Base-by-base conservation (phyloP, 768 basidiomycete genomes). In the Phlegmacium glaucopus region DNA sequence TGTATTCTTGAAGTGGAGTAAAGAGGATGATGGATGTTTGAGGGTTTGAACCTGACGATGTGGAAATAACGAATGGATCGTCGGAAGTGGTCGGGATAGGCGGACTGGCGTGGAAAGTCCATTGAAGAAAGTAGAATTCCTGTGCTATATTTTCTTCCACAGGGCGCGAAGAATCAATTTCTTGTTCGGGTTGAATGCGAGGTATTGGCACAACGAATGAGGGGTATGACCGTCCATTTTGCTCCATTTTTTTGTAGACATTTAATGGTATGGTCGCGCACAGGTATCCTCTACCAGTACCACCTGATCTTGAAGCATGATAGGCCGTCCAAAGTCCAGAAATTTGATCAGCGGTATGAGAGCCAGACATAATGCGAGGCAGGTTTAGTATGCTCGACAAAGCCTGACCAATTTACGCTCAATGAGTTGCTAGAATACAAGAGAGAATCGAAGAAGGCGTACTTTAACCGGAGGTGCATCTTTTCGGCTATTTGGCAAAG, bases 1-100 rank as follows among this genome's bases (percentile, higher is more conserved):
- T 95, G 78, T 91, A 99, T 69, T 97, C 95, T 55, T 88, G 85
- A 36, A 98, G 75, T 2, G 94, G 90, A 0, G 96, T 94, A 72
- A 95, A 95, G 29, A 98, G 74, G 44, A 95, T 76, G 0, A 93
- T 94, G 6, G 93, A 81, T 2, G 68, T 70, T 43, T 70, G 72
- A 12, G 81, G 78, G 54, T 80, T 80, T 9, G 64, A 48, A 35
- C 61, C 53, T 11, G 61, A 58, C 5, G 58, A 53, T 22, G 57
- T 48, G 27, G 71, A 61, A 49, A 69, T 63, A 38, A 69, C 53
- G 61, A 82, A 80, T 4, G 71, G 68, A 57, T 83, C 72, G 34
- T 71, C 66, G 12, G 55, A 60, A n/a, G 71, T 60, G 1, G 72
- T 66, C 5, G 88, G 86, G 4, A 73, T 65, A 1, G 76, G 76